Percentiles rank a stretch among this genome's conserved stretches.
These are phyloP conservation scores for Moricandia arvensis DNA, from an alignment of 345 rosid species.

Conservation along the genomic window DNA sequence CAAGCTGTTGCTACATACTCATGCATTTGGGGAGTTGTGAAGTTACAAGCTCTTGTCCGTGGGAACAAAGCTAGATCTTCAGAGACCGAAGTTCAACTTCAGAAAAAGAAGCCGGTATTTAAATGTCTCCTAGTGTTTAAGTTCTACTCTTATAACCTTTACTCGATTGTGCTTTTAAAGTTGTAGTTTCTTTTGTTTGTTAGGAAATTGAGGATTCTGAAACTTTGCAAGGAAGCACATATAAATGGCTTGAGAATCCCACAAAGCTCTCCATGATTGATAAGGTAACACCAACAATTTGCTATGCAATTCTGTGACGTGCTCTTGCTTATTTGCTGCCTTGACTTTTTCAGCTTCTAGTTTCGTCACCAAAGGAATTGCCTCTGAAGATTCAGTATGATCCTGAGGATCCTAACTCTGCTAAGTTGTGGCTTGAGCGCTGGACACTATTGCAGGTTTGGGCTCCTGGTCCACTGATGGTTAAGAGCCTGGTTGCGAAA, in stretches of 20 bases:
- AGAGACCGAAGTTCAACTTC: constrained; percentile 39
- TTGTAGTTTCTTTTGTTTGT: neutral
- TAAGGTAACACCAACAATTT: constrained; percentile 46
- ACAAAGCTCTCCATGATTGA: constrained; percentile 48
- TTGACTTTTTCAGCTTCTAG: constrained; percentile 55
- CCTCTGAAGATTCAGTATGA: constrained; percentile 56
- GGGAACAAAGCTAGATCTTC: constrained; percentile 52
- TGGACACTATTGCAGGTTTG: constrained; percentile 66
- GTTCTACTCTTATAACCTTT: neutral
- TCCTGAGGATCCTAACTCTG: constrained; percentile 59
- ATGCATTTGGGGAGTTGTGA: constrained; percentile 60
- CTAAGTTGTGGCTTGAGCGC: constrained; percentile 66
- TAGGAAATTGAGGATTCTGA: constrained; percentile 45
- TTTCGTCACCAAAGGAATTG: constrained; percentile 38
- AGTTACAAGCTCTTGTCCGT: constrained; percentile 64
- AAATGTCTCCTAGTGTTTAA: neutral
- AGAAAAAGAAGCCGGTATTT: constrained; percentile 28
- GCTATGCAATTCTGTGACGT: neutral
- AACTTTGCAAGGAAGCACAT: constrained; percentile 34
- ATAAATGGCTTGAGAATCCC: constrained; percentile 38
- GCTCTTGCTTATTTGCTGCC: constrained; percentile 23
- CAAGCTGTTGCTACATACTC: constrained; percentile 77
- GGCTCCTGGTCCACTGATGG: constrained; percentile 45
- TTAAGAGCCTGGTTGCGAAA: constrained; percentile 38
- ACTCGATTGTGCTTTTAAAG: neutral